These are phyloP conservation scores for Globisporangium lucens DNA, from an alignment of 352 stramenopile species.

Conservation along the genomic window DNA sequence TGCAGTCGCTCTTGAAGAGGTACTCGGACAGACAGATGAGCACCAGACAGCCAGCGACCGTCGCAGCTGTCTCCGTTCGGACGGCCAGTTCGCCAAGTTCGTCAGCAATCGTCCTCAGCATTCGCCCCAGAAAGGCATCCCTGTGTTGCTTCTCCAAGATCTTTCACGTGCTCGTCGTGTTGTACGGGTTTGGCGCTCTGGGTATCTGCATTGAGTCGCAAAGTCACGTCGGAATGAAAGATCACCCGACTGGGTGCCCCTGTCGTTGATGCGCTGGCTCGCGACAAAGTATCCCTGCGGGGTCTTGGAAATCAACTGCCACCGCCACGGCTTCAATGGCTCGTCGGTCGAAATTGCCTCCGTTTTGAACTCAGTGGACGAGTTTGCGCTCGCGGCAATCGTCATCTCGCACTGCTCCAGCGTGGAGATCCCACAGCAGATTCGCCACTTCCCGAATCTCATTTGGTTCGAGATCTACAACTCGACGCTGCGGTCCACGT, in stretches of 20 bases:
- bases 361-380: not conserved
- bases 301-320: not conserved
- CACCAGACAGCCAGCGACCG: not conserved
- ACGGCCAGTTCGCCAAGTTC: not conserved
- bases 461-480: conserved; percentile 3
- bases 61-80: not conserved
- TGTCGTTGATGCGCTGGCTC: conserved; percentile 4
- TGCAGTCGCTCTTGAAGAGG: not conserved
- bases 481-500: not conserved
- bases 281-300: not conserved
- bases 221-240: not conserved
- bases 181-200: not conserved
- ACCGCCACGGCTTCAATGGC: not conserved
- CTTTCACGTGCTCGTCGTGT: not conserved
- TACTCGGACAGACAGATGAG: not conserved
- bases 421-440: not conserved
- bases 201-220: not conserved
- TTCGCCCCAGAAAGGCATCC: not conserved
- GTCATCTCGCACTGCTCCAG: not conserved
- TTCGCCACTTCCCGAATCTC: not conserved
- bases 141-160: not conserved
- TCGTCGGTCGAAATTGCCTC: not conserved
- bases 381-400: not conserved
- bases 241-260: not conserved
- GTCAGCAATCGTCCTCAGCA: not conserved